Evolutionary conservation across 257 asterid genomes (phyloP).

Genomic region (Rauvolfia tetraphylla): DNA sequence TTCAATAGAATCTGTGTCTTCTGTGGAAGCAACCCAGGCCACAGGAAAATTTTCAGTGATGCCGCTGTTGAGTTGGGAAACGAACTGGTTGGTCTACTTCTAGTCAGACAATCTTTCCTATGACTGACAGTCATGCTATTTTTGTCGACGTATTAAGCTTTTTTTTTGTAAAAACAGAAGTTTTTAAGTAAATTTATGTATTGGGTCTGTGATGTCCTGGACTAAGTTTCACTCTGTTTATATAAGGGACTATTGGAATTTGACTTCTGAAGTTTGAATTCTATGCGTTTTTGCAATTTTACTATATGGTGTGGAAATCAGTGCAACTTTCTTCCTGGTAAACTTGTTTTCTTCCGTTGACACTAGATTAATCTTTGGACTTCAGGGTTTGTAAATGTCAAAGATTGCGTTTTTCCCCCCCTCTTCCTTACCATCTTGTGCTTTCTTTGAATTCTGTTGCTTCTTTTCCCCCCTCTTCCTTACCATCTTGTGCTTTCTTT

Average conservation of each 20-base stretch:
- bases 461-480: not conserved
- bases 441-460: conserved; percentile 6
- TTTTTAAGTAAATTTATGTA: not conserved
- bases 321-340: conserved; percentile 8
- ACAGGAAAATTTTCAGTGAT: conserved; percentile 89
- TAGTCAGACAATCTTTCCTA: conserved; percentile 11
- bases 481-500: not conserved
- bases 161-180: conserved; percentile 22
- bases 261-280: conserved; percentile 12
- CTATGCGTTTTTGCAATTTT: not conserved
- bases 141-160: conserved; percentile 9
- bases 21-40: conserved; percentile 96
- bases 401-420: not conserved
- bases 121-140: conserved; percentile 12
- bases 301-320: conserved; percentile 5
- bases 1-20: conserved; percentile 93
- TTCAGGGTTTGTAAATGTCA: not conserved
- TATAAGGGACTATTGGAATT: conserved; percentile 15
- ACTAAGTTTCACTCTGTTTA: conserved; percentile 10
- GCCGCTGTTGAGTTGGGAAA: conserved; percentile 93
- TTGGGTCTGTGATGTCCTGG: conserved; percentile 19
- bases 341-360: conserved; percentile 8
- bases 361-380: not conserved
- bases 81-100: conserved; percentile 65
- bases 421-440: too few species aligned